Base-by-base conservation (phyloP, 2,329 filamentous ascomycete species). In the Trichoderma aggressivum region DNA sequence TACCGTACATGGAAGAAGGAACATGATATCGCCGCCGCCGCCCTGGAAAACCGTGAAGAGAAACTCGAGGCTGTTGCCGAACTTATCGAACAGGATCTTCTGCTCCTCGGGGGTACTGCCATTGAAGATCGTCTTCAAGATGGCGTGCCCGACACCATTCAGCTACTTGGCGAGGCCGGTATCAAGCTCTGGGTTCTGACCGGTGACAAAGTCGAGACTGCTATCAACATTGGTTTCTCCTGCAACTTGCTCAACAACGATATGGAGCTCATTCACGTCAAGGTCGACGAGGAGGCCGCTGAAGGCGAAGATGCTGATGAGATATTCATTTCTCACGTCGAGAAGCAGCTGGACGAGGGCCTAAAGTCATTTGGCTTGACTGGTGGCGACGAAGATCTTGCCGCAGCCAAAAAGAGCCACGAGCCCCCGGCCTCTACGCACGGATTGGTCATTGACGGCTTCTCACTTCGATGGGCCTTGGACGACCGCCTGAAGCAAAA, bases 151-250 rank as follows among this genome's bases (percentile, higher is more conserved):
- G 96, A 98, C 79, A 95, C 96, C 0, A 99, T 99, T 76, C 92
- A 92, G 64, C 84, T 99, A 58, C 89, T 99, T 66, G 95, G 92
- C 34, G 90, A 94, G 77, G 96, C 96, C 68, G 97, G 97, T 80
- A 98, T 99, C 82, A 99, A 99, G 82, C 88, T 99, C 8, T 99
- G 96, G 96, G 96, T 99, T 68, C 84, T 99, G 74, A 99, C 96
- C 18, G 96, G 97, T 74, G 96, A 99, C 86, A 99, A 98, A 82
- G 95, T 98, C 36, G 96, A 99, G 83, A 99, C 96, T 28, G 96
- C 97, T 71, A 99, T 99, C 89, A 99, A 99, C 83, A 99, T 99
- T 79, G 96, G 96, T 3, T 99, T 98, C 82, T 99, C 97, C 12
- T 99, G 97, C 85, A 99, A 99, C 76, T 86, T 99, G 36, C 88